Evolutionary conservation across 208 protist species (phyloP), one percentile per base, ranked within the genome.

Genomic region (Pavlovales sp.): DNA sequence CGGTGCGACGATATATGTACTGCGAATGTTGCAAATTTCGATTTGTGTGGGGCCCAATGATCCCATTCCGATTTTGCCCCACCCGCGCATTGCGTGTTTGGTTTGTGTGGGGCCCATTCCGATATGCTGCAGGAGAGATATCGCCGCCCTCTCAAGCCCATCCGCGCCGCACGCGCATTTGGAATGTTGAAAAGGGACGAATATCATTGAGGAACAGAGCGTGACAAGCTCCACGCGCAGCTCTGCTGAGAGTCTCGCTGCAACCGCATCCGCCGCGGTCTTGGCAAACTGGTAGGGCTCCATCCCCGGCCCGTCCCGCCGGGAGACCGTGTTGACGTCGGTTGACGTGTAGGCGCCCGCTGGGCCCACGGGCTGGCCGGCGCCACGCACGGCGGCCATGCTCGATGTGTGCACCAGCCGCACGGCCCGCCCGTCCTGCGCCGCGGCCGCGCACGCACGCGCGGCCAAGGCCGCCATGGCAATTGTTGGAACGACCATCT

Each of bases 221-320:
- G 26, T 67, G 26, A 46, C 37, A 7, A 83, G 36, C 42, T 46
- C 40, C 14, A 32, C 79, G 41, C 79, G 40, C n/a, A 83, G 30
- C 39, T 57, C 39, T 40, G n/a, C 30, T 8, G 41, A 11, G 7
- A 83, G 30, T 40, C 14, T 40, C 22, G 40, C 26, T 0, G 79
- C 79, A 14, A 37, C 40, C 79, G 32, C 14, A 7, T 83, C 79
- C 32, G 32, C 14, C 79, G 11, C 79, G 11, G 34, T 32, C 79
- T 83, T 83, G 5, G 41, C 14, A 36, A 67, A 83, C 79, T 83
- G 79, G 42, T 83, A 83, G 26, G 79, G 41, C 79, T 83, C 79
- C n/a, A 83, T 41, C 2, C 79, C 79, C 1, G 22, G 28, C 41
- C 79, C 79, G 34, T 66, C 41, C 79, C 40, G 40, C 4, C 79